Evolutionary conservation across 2,329 filamentous ascomycete genomes (phyloP), one percentile per base, ranked within the genome.

Genomic region (Metarhizium anisopliae): DNA sequence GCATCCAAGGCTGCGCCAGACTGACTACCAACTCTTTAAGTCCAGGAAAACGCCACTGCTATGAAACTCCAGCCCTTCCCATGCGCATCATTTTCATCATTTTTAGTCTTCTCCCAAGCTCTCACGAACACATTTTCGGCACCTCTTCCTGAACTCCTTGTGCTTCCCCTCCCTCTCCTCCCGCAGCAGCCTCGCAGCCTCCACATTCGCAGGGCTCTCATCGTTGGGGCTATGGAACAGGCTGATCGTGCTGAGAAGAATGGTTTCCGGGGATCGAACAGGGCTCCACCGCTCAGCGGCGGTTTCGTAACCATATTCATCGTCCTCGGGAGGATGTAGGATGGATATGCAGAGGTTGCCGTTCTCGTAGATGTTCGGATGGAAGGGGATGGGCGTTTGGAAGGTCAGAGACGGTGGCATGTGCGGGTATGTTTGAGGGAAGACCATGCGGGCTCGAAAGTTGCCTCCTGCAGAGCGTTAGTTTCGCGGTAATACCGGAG

Each of bases 341-440:
- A 99, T 99, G 47, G 89, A 95, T 70, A 99, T 97, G 79, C 94
- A 99, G 56, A 99, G 89, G 61, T 87, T 84, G 65, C 94, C 94
- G 67, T 83, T 84, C 7, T 83, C 76, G 75, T 96, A 97, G 68
- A 99, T 89, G 70, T 97, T 97, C 1, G 93, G 93, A 72, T 97
- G 93, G 79, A 94, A 97, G 2, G 83, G 83, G 59, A 96, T 84
- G 1, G 92, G 89, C 0, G 79, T 79, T 65, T 90, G 82, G 73
- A 97, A 97, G 62, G 86, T 90, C 75, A 97, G 87, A 65, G 86
- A 89, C 0, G 94, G 94, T 40, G 94, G 94, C 70, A 89, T 81
- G 61, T 87, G 87, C 2, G 94, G 94, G 69, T 97, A 99, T 62
- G 89, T 85, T 5, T 78, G 74, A 0, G 94, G 94, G 69, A 99